Base-by-base conservation (phyloP, 345 rosid genomes). In the Arabis alpina region DNA sequence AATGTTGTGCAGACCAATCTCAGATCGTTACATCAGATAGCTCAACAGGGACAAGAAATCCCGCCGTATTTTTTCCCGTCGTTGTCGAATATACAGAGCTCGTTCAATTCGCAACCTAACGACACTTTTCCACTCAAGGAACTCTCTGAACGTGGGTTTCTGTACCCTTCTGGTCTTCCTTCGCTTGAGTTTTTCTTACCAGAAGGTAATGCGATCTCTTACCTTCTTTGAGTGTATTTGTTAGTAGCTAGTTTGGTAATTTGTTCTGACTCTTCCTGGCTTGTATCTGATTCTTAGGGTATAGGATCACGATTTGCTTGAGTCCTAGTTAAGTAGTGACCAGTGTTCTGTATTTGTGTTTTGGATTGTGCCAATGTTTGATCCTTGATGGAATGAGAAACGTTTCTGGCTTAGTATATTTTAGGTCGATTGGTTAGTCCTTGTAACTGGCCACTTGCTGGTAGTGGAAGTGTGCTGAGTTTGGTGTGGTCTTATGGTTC, bases 131-230 rank as follows among this genome's bases (percentile, higher is more conserved):
- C 84, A 16, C 41, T 75, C 51, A 68, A 73, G 10, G 84, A 71
- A 23, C 54, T 80, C 37, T 41, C 78, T 2, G 79, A 83, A 14
- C 75, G 80, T 45, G 89, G 82, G 0, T 91, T 87, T 70, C 64
- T 85, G n/a, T 76, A 91, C 50, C 98, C 98, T 2, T 76, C 74
- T 51, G 96, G 96, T 65, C 85, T 91, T 66, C 97, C 98, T 36
- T 87, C 94, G 27, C 85, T 89, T 64, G 82, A 76, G 49, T 93
- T 93, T 89, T 93, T 85, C 90, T 75, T 91, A 64, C 96, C 98
- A 8, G 87, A 91, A n/a, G 97, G 97, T 93, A 51, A 34, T 12
- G 32, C 39, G 16, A 39, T 54, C 71, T 15, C 41, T 42, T 19
- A 23, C 23, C 1, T 50, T 6, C 15, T 44, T 34, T 28, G 36